Evolutionary conservation across 768 basidiomycete species (phyloP), one percentile per base, ranked within the genome.

Genomic region (Rhizopogon vesiculosus): DNA sequence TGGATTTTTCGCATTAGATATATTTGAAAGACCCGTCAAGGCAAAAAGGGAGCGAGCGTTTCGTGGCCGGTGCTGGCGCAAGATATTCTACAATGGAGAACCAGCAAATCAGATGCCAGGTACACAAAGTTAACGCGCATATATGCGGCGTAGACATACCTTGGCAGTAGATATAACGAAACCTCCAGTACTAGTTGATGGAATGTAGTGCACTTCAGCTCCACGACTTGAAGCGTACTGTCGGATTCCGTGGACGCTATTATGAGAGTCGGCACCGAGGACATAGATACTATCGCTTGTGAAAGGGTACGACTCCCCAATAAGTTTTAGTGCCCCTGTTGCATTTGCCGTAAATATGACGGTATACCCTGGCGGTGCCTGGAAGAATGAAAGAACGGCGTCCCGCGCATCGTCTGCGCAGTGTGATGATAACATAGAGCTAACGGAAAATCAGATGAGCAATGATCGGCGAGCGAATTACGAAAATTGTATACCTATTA

Each of bases 291-390:
- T 80, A n/a, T 75, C 78, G 40, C 72, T 72, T 4, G 65, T 68
- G 63, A 91, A 93, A 0, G 87, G 88, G 61, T 84, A 93, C 0
- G 89, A 76, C 68, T 93, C 91, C 35, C 90, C 91, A 41, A 93
- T 79, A 33, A 93, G 78, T 64, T 91, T 92, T 61, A 93, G 75
- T 0, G 91, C 89, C 5, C 78, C 86, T 7, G 86, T 85, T 7
- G 91, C 86, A 64, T 93, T 93, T 9, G 86, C 72, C 3, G 90
- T 92, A 70, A 92, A 93, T 46, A 93, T 75, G 52, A 92, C 89
- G 10, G 87, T 84, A 66, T 91, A 93, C 0, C 85, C 87, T 22
- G 80, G 76, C 5, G 88, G 79, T 16, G 91, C 91, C 41, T 78
- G 77, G 67, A 93, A 90, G 72, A 90, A 91, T 6, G 86, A 74